Evolutionary conservation across 2,329 filamentous ascomycete genomes (phyloP).

Genomic region (Calonectria honghensis): DNA sequence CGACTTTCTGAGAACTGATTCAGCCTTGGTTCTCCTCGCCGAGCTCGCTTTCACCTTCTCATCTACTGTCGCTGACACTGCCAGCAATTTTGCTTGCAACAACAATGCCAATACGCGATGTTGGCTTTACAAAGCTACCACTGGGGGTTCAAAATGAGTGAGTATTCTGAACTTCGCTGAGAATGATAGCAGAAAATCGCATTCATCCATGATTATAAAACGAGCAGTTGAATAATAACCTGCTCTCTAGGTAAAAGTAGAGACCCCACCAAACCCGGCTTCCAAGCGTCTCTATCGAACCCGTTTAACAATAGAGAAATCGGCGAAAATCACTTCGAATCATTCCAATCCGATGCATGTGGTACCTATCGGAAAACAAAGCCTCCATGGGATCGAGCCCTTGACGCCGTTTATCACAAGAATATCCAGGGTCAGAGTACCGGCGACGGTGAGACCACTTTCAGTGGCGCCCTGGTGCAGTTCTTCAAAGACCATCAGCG

Average conservation of each 20-base stretch:
- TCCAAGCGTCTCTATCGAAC: conserved; percentile 14
- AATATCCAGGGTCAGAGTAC: conserved; percentile 34
- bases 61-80: neutral
- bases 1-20: conserved; percentile 3
- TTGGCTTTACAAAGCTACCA: neutral
- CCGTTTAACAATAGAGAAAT: neutral
- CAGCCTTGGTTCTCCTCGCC: neutral
- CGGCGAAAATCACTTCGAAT: neutral
- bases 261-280: conserved; percentile 15
- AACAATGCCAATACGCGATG: neutral
- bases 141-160: neutral
- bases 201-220: neutral
- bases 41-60: neutral
- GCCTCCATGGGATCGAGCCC: conserved; percentile 60
- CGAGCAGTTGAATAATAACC: neutral
- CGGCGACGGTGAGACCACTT: conserved; percentile 33
- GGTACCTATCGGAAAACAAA: conserved; percentile 38
- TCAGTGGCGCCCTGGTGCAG: conserved; percentile 46
- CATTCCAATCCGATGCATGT: neutral
- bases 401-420: conserved; percentile 61
- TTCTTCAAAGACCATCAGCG: conserved; percentile 51
- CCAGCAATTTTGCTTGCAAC: neutral
- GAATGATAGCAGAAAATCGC: too few species aligned
- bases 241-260: neutral
- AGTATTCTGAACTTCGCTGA: neutral